Percentiles rank a stretch among this genome's conserved stretches.
These are phyloP conservation scores for Phaseolus coccineus DNA, from an alignment of 331 rosid genomes.

Conservation along the genomic window DNA sequence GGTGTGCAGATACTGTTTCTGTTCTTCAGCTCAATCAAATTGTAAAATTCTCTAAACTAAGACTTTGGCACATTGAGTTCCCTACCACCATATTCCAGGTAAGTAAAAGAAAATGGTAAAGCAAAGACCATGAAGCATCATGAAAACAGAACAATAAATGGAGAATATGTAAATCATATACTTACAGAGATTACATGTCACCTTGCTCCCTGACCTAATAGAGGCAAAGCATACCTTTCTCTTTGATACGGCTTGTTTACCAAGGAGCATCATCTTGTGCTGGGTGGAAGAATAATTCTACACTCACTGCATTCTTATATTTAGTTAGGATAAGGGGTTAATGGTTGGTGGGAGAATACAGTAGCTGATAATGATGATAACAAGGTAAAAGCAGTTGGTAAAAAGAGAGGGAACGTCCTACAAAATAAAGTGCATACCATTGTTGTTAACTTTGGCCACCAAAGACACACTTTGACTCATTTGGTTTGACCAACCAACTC, in stretches of 20 bases:
- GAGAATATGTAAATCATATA: slow-evolving; percentile 6
- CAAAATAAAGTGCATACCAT: slow-evolving; percentile 69
- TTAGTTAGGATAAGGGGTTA: slow-evolving; percentile 28
- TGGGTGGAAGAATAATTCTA: neutral
- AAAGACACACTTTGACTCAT: slow-evolving; percentile 39
- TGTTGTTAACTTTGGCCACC: slow-evolving; percentile 53
- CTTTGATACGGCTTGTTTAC: slow-evolving; percentile 15
- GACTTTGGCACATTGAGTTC: neutral
- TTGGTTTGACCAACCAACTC: slow-evolving; percentile 40
- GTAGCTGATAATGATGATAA: slow-evolving; percentile 52
- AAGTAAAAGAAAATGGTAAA: neutral
- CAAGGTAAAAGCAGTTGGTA: slow-evolving; percentile 63
- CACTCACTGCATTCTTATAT: slow-evolving; percentile 17
- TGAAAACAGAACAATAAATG: slow-evolving; percentile 21
- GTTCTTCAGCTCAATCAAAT: slow-evolving; percentile 11
- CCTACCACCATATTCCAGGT: neutral
- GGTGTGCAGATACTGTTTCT: slow-evolving; percentile 67
- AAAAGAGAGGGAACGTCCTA: slow-evolving; percentile 72
- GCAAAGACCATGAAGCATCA: neutral
- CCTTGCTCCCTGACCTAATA: slow-evolving; percentile 7
- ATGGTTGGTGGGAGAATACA: slow-evolving; percentile 45
- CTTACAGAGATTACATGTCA: slow-evolving; percentile 44
- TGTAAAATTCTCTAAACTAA: neutral
- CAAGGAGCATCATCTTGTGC: slow-evolving; percentile 6
- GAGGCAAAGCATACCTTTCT: slow-evolving; percentile 1